Conservation (phyloP, 441 rosid genomes). For the Gossypium trilobum region DNA sequence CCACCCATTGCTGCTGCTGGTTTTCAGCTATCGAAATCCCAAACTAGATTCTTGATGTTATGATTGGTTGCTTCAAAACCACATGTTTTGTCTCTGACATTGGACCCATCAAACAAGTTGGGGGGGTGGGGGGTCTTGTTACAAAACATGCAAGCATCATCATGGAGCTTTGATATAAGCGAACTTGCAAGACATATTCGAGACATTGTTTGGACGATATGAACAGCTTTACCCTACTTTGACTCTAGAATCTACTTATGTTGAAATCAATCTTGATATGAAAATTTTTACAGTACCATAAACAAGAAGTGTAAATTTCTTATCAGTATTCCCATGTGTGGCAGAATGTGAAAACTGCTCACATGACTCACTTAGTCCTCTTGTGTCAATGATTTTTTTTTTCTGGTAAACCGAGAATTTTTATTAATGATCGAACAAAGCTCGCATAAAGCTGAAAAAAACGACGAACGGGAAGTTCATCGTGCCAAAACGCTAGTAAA, state of each 20-base stretch:
- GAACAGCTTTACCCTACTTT: too few relatives aligned
- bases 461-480: too few relatives aligned
- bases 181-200: not conserved
- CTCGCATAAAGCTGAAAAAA: too few relatives aligned
- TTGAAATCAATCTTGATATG: too few relatives aligned
- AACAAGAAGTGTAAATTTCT: not conserved
- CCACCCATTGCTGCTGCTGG: not conserved
- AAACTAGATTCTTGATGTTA: not conserved
- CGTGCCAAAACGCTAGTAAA: too few relatives aligned
- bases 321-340: too few relatives aligned
- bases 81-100: not conserved
- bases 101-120: slow-evolving; percentile 4
- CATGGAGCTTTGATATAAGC: not conserved
- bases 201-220: not conserved
- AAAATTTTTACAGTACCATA: too few relatives aligned
- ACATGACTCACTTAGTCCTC: not conserved
- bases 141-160: not conserved
- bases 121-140: not conserved
- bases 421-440: too few relatives aligned
- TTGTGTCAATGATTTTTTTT: too few relatives aligned
- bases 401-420: too few relatives aligned
- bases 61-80: not conserved
- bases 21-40: not conserved
- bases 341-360: not conserved
- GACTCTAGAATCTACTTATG: too few relatives aligned